Evolutionary conservation across 805 yeast genomes (phyloP).

Genomic region (Metschnikowia chrysomelidarum): DNA sequence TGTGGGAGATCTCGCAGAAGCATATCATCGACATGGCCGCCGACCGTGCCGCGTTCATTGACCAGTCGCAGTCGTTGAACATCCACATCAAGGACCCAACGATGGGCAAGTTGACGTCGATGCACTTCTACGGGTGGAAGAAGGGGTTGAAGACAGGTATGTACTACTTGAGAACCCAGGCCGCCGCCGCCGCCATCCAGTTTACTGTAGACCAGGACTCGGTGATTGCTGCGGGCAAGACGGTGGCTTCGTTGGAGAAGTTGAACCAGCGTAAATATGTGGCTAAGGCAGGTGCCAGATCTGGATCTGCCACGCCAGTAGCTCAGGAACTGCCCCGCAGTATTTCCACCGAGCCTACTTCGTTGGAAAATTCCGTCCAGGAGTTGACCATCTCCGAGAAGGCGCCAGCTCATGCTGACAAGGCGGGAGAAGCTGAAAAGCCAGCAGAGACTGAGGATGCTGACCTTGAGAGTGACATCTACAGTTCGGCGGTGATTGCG

Average conservation of each 20-base stretch:
- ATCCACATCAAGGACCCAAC: slow-evolving; percentile 87
- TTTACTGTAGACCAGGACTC: slow-evolving; percentile 54
- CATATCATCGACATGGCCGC: slow-evolving; percentile 62
- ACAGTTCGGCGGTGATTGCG: slow-evolving; percentile 89
- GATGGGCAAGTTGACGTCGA: slow-evolving; percentile 92
- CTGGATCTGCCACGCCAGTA: slow-evolving; percentile 24
- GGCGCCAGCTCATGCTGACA: slow-evolving; percentile 9
- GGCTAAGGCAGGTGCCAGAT: slow-evolving; percentile 20
- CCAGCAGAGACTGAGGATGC: slow-evolving; percentile 15
- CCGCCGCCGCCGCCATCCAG: slow-evolving; percentile 96
- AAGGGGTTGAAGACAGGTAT: slow-evolving; percentile 98
- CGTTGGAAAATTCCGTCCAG: slow-evolving; percentile 47
- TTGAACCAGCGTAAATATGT: slow-evolving; percentile 40
- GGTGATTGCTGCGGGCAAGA: slow-evolving; percentile 36
- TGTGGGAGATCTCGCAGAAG: slow-evolving; percentile 62
- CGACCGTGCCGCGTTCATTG: slow-evolving; percentile 74
- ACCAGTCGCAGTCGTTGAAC: slow-evolving; percentile 92
- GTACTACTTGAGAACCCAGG: slow-evolving; percentile 96
- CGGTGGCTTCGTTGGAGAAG: slow-evolving; percentile 39
- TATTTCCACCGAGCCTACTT: slow-evolving; percentile 40
- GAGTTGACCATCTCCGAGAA: slow-evolving; percentile 39
- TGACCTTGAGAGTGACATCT: slow-evolving; percentile 69
- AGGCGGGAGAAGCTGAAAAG: slow-evolving; percentile 11
- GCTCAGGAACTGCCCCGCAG: slow-evolving; percentile 20
- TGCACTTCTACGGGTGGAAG: slow-evolving; percentile 99